These are phyloP conservation scores for Senecio squalidus DNA, from an alignment of 140 eudicot species.

Conservation along the genomic window DNA sequence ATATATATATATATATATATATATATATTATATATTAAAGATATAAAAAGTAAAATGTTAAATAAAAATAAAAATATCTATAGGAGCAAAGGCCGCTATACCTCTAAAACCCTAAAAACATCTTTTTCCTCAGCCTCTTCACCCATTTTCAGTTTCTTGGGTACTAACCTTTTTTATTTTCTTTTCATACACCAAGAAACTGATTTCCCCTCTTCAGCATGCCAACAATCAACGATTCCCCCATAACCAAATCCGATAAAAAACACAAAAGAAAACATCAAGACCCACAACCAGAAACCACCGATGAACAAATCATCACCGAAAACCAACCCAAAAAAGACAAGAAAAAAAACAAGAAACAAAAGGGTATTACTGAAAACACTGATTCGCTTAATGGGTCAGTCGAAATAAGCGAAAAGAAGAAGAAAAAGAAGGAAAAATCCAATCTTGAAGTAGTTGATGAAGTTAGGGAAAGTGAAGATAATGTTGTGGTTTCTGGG, in stretches of 20 bases:
- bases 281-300: slow-evolving; percentile 33
- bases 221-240: slow-evolving; percentile 29
- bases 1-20: no score
- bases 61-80: no score
- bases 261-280: slow-evolving; percentile 64
- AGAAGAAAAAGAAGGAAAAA: slow-evolving; percentile 22
- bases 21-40: no score
- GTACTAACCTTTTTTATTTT: slow-evolving; percentile 9
- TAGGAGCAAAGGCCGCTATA: slow-evolving; percentile 10
- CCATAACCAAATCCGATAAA: slow-evolving; percentile 42
- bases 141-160: slow-evolving; percentile 26
- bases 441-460: slow-evolving; percentile 19
- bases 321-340: slow-evolving; percentile 53
- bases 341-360: slow-evolving; percentile 46
- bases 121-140: slow-evolving; percentile 12
- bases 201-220: slow-evolving; percentile 9
- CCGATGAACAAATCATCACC: slow-evolving; percentile 15
- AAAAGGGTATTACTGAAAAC: slow-evolving; percentile 4
- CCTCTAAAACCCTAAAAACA: slow-evolving; percentile 39
- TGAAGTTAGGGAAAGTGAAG: slow-evolving; percentile 49
- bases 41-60: no score
- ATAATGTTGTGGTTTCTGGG: slow-evolving; percentile 85
- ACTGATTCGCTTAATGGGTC: slow-evolving; percentile 25
- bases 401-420: slow-evolving; percentile 19
- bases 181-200: slow-evolving; percentile 18